Evolutionary conservation across 306 rosid species (phyloP), one percentile per base, ranked within the genome.

Genomic region (Medicago lupulina): DNA sequence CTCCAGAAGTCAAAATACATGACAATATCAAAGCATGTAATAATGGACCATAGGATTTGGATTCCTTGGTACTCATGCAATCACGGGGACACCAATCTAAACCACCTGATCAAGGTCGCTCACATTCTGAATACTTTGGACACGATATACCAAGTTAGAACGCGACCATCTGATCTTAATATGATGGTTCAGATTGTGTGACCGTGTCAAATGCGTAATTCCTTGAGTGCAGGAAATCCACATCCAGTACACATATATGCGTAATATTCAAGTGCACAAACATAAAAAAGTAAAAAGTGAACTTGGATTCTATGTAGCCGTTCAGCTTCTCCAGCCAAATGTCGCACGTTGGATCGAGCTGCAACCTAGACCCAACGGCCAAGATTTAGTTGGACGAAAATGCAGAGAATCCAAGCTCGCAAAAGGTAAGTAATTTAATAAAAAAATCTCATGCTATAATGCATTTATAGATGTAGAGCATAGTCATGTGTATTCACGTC

Each of bases 1-100:
- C 50, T 36, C 49, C 66, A 50, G n/a, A 71, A 54, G 67, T 65
- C 38, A 49, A 64, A 51, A 63, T 63, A 63, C 19, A 47, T 6
- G 73, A 40, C 73, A 65, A 9, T 40, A 76, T 76, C 57, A 67
- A 67, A 66, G 40, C 38, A 74, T 14, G 73, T 7, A 43, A 19
- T 7, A 67, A 67, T 19, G 18, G 10, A 19, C 7, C 43, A 61
- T 31, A 61, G 19, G 43, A 15, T 61, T 31, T 14, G 43, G 41
- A 31, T 61, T 31, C 67, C 12, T 61, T 7, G 10, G 10, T 59
- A 13, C 65, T 59, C 39, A 23, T 6, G 38, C 16, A 58, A 5
- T 23, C 64, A 23, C 23, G 11, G 7, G 4, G 59, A 53, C 25
- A 9, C 16, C 65, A 59, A 59, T 25, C 65, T 25, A 12, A 59